A percentile compares a stretch with the other conserved stretches of the same genome.
phyloP scores from a whole-genome alignment of 176 grass and related monocot genomes.

The Aegilops umbellulata region DNA sequence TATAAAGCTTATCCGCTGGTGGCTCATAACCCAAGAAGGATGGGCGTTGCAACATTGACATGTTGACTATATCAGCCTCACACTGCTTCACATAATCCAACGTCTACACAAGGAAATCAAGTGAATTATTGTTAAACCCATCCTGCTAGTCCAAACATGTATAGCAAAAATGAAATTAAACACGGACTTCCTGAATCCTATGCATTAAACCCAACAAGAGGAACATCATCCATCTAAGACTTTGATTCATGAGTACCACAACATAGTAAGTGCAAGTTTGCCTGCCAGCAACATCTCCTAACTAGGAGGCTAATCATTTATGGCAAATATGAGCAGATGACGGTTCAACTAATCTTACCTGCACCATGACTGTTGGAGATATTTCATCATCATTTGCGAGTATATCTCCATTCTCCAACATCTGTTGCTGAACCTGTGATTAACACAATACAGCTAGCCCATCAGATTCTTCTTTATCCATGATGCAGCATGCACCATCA shows the following conservation, averaged over 20 bases:
- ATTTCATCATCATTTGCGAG: constrained; percentile 63
- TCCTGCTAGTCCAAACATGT: too few species aligned
- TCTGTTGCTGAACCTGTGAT: constrained; percentile 77
- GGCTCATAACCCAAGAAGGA: constrained; percentile 54
- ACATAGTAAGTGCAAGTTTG: too few species aligned
- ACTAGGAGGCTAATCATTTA: not conserved
- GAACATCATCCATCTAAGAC: too few species aligned
- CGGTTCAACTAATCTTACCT: constrained; percentile 43
- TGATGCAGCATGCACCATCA: too few species aligned
- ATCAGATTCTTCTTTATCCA: not conserved
- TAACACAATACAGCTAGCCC: constrained; percentile 9
- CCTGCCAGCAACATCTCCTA: too few species aligned
- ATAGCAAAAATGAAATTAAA: too few species aligned
- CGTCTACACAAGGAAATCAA: constrained; percentile 25
- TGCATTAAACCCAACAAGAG: too few species aligned
- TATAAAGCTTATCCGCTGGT: constrained; percentile 73
- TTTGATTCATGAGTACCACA: not conserved
- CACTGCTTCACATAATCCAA: constrained; percentile 88
- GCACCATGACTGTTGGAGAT: constrained; percentile 70
- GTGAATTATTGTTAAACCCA: not conserved
- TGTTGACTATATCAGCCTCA: constrained; percentile 74
- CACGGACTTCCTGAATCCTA: too few species aligned
- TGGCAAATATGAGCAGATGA: not conserved
- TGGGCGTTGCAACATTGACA: constrained; percentile 66
- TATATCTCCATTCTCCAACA: constrained; percentile 66